These are phyloP conservation scores for Podaxis sp. DNA, from an alignment of 768 basidiomycete species.

Conservation along the genomic window DNA sequence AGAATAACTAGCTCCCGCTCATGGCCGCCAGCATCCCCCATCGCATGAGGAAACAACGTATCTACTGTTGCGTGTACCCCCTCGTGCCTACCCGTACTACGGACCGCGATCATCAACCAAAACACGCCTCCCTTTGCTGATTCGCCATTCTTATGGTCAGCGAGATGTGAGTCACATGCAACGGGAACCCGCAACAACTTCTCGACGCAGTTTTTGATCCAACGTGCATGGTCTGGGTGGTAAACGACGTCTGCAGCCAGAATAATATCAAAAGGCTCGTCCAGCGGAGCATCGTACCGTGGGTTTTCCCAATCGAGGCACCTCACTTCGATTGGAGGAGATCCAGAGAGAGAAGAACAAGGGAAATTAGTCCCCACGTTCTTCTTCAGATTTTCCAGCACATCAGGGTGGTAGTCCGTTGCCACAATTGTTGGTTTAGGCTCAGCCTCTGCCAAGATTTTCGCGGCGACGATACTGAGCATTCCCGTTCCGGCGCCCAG, in stretches of 20 bases:
- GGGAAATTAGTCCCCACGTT: slow-evolving; percentile 60
- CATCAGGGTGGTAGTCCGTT: slow-evolving; percentile 79
- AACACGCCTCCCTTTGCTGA: slow-evolving; percentile 45
- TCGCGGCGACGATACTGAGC: slow-evolving; percentile 68
- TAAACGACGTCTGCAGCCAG: slow-evolving; percentile 83
- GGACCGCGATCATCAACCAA: slow-evolving; percentile 72
- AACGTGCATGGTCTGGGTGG: slow-evolving; percentile 63
- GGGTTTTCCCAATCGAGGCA: slow-evolving; percentile 69
- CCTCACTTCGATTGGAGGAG: slow-evolving; percentile 39
- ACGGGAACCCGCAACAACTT: slow-evolving; percentile 39
- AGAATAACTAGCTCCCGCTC: slow-evolving; percentile 43
- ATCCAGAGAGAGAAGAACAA: slow-evolving; percentile 8
- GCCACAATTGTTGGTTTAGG: slow-evolving; percentile 47
- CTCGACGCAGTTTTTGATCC: slow-evolving; percentile 66
- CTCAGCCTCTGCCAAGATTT: slow-evolving; percentile 26
- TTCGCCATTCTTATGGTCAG: not conserved
- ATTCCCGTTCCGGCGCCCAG: slow-evolving; percentile 87
- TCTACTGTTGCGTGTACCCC: slow-evolving; percentile 58
- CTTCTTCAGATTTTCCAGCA: slow-evolving; percentile 61
- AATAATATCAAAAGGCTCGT: slow-evolving; percentile 60
- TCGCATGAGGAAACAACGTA: slow-evolving; percentile 42
- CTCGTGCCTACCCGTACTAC: slow-evolving; percentile 64
- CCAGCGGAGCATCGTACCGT: slow-evolving; percentile 30
- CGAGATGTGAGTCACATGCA: not conserved
- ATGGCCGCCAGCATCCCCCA: slow-evolving; percentile 8